Percentiles rank a stretch among this genome's conserved stretches.
phyloP scores from a whole-genome alignment of 164 flowering plant species.

The Cinnamomum chago region DNA sequence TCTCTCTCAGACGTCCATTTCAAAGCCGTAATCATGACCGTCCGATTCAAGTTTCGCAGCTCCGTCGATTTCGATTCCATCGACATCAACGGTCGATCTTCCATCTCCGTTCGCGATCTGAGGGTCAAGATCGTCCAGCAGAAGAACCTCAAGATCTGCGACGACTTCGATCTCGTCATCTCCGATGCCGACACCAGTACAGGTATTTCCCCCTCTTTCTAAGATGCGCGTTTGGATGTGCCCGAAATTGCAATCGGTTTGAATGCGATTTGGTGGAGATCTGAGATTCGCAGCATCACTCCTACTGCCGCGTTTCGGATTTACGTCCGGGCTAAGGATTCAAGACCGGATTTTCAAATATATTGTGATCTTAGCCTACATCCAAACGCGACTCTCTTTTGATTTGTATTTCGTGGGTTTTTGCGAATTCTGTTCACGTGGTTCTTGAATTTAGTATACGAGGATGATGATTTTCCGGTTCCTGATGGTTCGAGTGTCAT shows the following conservation, averaged over 20 bases:
- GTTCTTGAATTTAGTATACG: slow-evolving; percentile 36
- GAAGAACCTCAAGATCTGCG: slow-evolving; percentile 40
- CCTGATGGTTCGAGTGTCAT: slow-evolving; percentile 60
- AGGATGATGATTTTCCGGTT: slow-evolving; percentile 39
- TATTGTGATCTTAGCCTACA: background rate
- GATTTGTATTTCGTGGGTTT: no score
- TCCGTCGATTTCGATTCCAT: slow-evolving; percentile 50
- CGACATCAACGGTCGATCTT: slow-evolving; percentile 37
- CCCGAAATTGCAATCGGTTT: no score
- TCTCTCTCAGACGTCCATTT: background rate
- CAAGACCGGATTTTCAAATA: no score
- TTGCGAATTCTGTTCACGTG: background rate
- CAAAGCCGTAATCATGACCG: background rate
- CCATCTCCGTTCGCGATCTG: slow-evolving; percentile 54
- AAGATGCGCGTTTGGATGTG: no score
- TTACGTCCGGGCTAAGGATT: no score
- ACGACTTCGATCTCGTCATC: slow-evolving; percentile 60
- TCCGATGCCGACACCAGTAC: slow-evolving; percentile 48
- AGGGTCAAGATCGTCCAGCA: slow-evolving; percentile 37
- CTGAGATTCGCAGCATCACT: no score
- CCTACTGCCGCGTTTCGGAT: no score
- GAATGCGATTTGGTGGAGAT: no score
- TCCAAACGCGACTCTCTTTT: background rate
- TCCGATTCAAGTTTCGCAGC: slow-evolving; percentile 9
- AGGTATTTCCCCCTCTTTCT: slow-evolving; percentile 29